These are phyloP conservation scores for Helotiales sp. DNA, from an alignment of 2,329 filamentous ascomycete species.

Conservation along the genomic window DNA sequence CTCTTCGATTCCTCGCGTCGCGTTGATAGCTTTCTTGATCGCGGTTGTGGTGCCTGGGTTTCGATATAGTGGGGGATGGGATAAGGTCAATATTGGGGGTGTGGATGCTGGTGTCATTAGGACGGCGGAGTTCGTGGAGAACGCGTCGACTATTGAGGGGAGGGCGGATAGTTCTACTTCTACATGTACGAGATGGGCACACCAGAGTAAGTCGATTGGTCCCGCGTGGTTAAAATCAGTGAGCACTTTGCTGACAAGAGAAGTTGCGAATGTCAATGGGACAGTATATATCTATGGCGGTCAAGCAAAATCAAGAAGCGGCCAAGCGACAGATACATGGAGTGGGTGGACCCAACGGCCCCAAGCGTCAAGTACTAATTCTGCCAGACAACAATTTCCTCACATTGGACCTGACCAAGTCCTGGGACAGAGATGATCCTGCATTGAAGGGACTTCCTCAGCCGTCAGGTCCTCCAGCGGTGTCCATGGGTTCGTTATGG, in stretches of 20 bases:
- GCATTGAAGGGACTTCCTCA: constrained; percentile 64
- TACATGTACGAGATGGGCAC: constrained; percentile 68
- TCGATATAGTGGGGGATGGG: constrained; percentile 46
- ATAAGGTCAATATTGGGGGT: constrained; percentile 49
- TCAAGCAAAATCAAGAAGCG: constrained; percentile 60
- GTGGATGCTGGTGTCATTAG: constrained; percentile 55
- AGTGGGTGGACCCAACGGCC: constrained; percentile 53
- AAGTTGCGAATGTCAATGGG: constrained; percentile 70
- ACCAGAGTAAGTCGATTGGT: constrained; percentile 56
- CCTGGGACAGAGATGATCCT: constrained; percentile 72
- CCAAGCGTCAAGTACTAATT: constrained; percentile 1
- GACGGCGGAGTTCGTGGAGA: constrained; percentile 41
- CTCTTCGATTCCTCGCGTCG: constrained; percentile 50
- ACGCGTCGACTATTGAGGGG: constrained; percentile 43
- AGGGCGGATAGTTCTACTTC: constrained; percentile 56
- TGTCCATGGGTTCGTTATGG: constrained; percentile 79
- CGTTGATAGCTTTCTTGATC: constrained; percentile 56
- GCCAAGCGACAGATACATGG: constrained; percentile 70
- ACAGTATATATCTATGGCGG: constrained; percentile 80
- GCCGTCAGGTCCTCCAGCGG: constrained; percentile 71
- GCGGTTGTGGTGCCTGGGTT: constrained; percentile 56
- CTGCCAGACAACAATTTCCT: constrained; percentile 72
- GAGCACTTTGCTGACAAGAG: constrained; percentile 26
- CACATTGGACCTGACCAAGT: constrained; percentile 71
- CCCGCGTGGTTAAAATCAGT: not conserved